Percentiles rank a stretch among this genome's conserved stretches.
These are phyloP conservation scores for Thermothelomyces thermophilus DNA, from an alignment of 2,329 filamentous ascomycete genomes.

Conservation along the genomic window DNA sequence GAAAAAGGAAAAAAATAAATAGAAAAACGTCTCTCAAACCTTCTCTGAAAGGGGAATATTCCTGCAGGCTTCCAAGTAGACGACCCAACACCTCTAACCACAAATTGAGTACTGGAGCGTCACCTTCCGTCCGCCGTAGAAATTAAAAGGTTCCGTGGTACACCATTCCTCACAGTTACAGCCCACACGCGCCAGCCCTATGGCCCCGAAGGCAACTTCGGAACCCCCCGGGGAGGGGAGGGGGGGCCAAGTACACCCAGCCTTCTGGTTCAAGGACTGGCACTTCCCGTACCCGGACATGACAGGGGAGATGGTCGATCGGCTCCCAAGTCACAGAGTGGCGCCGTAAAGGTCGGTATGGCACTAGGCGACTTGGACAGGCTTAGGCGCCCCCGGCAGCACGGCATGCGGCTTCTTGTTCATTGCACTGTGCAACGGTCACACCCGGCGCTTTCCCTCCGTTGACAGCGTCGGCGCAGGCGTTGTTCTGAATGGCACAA, in stretches of 20 bases:
- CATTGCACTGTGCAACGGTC: conserved; percentile 45
- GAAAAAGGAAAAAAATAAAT: not conserved
- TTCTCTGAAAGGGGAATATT: conserved; percentile 4
- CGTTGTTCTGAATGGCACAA: conserved; percentile 58
- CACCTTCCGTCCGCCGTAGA: conserved; percentile 4
- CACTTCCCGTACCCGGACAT: not conserved
- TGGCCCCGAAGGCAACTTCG: too few species aligned
- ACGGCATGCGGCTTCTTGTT: conserved; percentile 44
- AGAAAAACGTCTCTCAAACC: conserved; percentile 1
- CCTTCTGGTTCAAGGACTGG: not conserved
- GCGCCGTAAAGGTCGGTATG: conserved; percentile 3
- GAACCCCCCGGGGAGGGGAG: too few species aligned
- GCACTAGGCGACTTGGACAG: conserved; percentile 4
- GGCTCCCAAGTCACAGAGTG: conserved; percentile 8
- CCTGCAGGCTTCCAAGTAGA: not conserved
- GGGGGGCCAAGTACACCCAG: too few species aligned
- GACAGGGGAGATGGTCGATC: not conserved
- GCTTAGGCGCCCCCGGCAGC: conserved; percentile 24
- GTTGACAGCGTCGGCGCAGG: conserved; percentile 52
- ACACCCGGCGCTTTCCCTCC: conserved; percentile 36
- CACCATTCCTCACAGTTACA: conserved; percentile 9
- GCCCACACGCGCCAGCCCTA: not conserved
- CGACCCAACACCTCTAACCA: not conserved
- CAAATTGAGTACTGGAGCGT: conserved; percentile 5
- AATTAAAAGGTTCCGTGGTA: conserved; percentile 8